Base-by-base conservation (phyloP, 805 yeast genomes). In the Yamadazyma takamatsuzukensis region DNA sequence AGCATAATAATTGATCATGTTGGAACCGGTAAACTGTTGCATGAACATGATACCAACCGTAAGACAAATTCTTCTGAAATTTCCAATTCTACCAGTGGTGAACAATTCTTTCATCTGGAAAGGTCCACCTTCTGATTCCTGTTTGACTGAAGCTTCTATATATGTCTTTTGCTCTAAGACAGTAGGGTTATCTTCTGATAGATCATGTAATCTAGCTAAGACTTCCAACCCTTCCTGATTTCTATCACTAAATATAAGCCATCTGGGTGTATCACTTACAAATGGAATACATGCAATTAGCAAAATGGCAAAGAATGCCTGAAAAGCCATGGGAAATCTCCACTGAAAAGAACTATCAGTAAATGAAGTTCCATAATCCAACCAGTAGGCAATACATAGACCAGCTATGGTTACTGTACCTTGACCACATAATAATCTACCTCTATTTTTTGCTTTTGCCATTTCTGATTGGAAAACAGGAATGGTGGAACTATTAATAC, bases 381-480 rank as follows among this genome's bases (percentile, higher is more conserved):
- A 63, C 85, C 87, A 80, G 59, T 80, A 79, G 9, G 87, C 82
- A 44, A 81, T 65, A 47, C 78, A 64, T 22, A 84, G 78, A 50
- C 94, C 93, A 22, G 78, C 64, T 27, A 64, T 59, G 40, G 80
- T 76, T 18, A 80, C 72, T 15, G 83, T 72, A 30, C 87, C 88
- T 56, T 81, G 83, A 49, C 80, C 61, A 40, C 74, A 72, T 33
- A 81, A 85, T 43, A 80, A 60, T 41, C 70, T 61, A 44, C 90
- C 90, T 63, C 90, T 74, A 42, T 66, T 69, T 39, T 70, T 74
- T 6, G 85, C 74, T 35, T 72, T 72, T 24, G 87, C 72, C 59
- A 77, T 70, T 57, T 84, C 95, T 2, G 88, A 70, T 53, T 81
- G 89, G 76, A 83, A 83, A 40, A 80, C 78, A 7, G 94, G 93